Evolutionary conservation across 768 basidiomycete species (phyloP).

Genomic region (Steccherinum ochraceum): DNA sequence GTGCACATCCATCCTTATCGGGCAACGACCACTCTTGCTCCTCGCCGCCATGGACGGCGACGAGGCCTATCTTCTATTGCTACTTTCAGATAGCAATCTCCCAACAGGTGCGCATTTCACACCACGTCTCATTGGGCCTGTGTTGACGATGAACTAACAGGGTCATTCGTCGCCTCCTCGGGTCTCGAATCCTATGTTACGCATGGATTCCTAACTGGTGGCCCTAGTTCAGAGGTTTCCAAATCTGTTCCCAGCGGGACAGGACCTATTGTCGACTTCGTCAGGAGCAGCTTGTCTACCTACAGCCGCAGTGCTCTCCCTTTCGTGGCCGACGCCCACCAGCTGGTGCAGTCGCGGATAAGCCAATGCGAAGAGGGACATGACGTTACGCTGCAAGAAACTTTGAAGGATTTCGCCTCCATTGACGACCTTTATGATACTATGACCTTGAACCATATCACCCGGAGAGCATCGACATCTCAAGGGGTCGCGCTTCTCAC

Average conservation of each 20-base stretch:
- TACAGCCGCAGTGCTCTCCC: constrained; percentile 74
- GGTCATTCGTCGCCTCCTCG: constrained; percentile 91
- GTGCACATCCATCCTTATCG: too few relatives aligned
- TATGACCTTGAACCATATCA: constrained; percentile 87
- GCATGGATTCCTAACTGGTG: constrained; percentile 60
- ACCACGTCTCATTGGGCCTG: not conserved
- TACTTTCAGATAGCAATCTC: constrained; percentile 87
- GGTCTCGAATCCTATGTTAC: constrained; percentile 87
- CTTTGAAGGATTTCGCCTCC: constrained; percentile 38
- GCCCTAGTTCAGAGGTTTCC: constrained; percentile 22
- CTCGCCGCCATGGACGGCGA: constrained; percentile 25
- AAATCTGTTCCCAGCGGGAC: constrained; percentile 2
- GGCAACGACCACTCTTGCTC: too few relatives aligned
- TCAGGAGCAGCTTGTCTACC: constrained; percentile 66
- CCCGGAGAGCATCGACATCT: constrained; percentile 78
- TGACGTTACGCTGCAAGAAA: constrained; percentile 11
- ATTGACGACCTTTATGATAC: constrained; percentile 78
- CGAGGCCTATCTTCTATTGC: constrained; percentile 67
- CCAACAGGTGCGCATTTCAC: constrained; percentile 46
- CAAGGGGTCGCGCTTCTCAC: constrained; percentile 93
- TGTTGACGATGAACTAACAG: constrained; percentile 23
- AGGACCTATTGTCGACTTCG: constrained; percentile 36
- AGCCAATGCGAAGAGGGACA: not conserved
- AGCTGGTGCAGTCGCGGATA: constrained; percentile 21
- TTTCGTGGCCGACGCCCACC: constrained; percentile 73